Conservation (phyloP, 306 rosid species). For the Castanea crenata region DNA sequence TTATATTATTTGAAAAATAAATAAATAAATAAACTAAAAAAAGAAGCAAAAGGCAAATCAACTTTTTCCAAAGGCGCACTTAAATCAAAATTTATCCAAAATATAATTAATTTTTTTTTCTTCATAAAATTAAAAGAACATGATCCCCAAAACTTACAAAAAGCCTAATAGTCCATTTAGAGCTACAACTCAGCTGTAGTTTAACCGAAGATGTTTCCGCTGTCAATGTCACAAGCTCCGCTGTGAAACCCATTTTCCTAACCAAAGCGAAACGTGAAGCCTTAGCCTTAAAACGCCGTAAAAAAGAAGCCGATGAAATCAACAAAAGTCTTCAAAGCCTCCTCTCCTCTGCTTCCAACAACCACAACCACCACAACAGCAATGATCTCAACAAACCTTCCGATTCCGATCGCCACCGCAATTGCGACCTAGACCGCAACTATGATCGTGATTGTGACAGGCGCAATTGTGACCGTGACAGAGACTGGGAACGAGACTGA, state of each 20-base stretch:
- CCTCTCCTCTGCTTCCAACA: neutral
- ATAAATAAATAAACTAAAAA: no score
- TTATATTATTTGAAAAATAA: no score
- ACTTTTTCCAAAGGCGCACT: no score
- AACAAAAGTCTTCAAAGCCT: constrained; percentile 49
- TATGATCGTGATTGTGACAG: neutral
- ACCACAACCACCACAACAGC: no score
- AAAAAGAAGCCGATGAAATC: constrained; percentile 49
- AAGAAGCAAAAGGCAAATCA: no score
- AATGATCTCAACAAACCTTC: neutral
- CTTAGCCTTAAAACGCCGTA: constrained; percentile 69
- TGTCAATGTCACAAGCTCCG: neutral
- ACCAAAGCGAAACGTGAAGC: constrained; percentile 74
- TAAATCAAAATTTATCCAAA: no score
- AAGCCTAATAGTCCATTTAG: no score
- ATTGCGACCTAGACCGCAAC: neutral
- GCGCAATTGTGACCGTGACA: neutral
- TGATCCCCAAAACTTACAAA: no score
- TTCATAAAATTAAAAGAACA: no score
- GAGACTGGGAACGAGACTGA: no score
- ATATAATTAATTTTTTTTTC: no score
- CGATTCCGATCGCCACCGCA: neutral
- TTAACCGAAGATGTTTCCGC: constrained; percentile 10
- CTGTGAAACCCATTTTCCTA: constrained; percentile 54
- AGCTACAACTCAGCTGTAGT: neutral